Evolutionary conservation across 1,284 basidiomycete genomes (phyloP).

Genomic region (Sanghuangporus baumii): DNA sequence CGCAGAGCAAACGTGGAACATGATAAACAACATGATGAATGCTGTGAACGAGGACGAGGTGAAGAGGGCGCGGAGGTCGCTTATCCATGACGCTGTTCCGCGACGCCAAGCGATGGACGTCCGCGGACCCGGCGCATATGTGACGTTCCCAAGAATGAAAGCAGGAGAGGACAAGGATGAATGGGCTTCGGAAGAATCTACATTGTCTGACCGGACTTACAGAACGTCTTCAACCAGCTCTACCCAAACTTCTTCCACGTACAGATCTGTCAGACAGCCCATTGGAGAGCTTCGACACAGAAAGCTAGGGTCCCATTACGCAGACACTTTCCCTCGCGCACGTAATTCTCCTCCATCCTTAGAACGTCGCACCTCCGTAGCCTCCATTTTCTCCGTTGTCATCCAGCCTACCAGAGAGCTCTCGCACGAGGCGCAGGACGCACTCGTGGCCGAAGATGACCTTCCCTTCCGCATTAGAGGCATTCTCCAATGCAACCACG

Average conservation of each 20-base stretch:
- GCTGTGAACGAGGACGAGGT: conserved; percentile 5
- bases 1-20: conserved; percentile 13
- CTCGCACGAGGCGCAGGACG: neutral
- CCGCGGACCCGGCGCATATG: neutral
- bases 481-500: conserved; percentile 1
- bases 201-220: neutral
- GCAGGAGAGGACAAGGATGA: neutral
- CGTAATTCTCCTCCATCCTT: neutral
- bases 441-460: conserved; percentile 9
- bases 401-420: conserved; percentile 11
- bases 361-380: conserved; percentile 9
- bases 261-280: neutral
- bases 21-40: conserved; percentile 11
- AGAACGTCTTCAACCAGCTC: neutral
- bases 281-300: neutral
- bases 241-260: neutral
- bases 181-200: neutral
- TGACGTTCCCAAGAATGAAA: neutral
- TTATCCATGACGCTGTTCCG: neutral
- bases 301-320: neutral
- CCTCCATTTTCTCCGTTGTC: conserved; percentile 14
- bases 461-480: conserved; percentile 12
- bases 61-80: neutral
- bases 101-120: neutral
- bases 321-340: neutral